Percentiles rank a stretch among this genome's conserved stretches.
Conservation (phyloP, 225 moss, liverwort and hornwort genomes). For the Bryum argenteum region DNA sequence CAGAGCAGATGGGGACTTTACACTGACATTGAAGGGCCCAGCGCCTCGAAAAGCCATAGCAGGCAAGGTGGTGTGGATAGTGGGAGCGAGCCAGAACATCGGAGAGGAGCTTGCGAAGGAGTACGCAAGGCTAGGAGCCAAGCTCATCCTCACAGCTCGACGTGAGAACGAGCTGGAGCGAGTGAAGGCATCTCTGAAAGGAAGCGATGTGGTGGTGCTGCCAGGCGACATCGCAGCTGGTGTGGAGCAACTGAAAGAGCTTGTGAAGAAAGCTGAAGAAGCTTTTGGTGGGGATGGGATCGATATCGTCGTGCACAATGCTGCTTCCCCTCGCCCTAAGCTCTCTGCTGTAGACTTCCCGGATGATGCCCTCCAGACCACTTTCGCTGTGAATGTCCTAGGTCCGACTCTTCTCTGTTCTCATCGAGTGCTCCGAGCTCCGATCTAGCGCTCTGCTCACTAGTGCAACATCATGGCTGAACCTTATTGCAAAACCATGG, state of each 20-base stretch:
- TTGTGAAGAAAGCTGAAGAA: conserved; percentile 63
- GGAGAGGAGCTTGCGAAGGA: conserved; percentile 74
- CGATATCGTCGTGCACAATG: conserved; percentile 82
- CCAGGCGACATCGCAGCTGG: conserved; percentile 62
- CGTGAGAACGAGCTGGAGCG: conserved; percentile 63
- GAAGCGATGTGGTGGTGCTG: conserved; percentile 47
- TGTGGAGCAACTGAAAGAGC: conserved; percentile 47
- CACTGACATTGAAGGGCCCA: conserved; percentile 43
- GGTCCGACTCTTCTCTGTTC: conserved; percentile 43
- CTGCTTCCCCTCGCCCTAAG: conserved; percentile 65
- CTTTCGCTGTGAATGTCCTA: conserved; percentile 73
- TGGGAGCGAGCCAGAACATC: conserved; percentile 85
- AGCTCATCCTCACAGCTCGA: conserved; percentile 74
- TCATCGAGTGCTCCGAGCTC: too few relatives aligned
- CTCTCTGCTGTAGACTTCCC: conserved; percentile 55
- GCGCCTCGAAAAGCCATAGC: conserved; percentile 53
- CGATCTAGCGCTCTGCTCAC: too few relatives aligned
- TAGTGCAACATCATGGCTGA: too few relatives aligned
- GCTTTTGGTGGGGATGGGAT: conserved; percentile 64
- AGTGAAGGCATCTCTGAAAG: conserved; percentile 55
- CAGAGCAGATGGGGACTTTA: conserved; percentile 57
- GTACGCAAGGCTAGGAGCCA: conserved; percentile 73
- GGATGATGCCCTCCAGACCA: conserved; percentile 52
- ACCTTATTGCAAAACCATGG: too few relatives aligned
- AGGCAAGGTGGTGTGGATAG: conserved; percentile 88